phyloP scores from a whole-genome alignment of 2,329 filamentous ascomycete species.

The Aspergillus sp. region DNA sequence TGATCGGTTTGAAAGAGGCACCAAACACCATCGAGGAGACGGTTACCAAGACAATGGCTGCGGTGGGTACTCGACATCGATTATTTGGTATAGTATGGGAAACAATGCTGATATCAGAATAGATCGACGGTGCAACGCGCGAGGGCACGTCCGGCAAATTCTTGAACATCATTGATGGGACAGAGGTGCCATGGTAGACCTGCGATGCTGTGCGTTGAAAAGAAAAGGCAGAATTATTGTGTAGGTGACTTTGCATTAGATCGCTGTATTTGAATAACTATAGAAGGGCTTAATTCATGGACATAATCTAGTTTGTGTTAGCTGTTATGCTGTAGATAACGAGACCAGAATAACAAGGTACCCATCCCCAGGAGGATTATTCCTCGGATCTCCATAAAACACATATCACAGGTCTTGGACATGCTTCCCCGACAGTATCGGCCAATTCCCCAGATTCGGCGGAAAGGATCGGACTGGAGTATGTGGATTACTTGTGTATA shows the following conservation, averaged over 20 bases:
- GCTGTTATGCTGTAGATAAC: no score
- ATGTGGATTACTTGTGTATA: neutral
- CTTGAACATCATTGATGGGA: conserved; percentile 7
- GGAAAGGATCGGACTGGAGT: neutral
- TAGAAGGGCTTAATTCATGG: no score
- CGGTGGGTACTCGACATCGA: neutral
- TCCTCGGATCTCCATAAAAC: no score
- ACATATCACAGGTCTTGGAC: no score
- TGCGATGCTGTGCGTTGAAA: neutral
- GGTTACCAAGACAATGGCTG: neutral
- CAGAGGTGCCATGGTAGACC: conserved; percentile 7
- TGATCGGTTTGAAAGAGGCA: neutral
- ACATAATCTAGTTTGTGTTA: no score
- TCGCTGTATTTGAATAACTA: neutral
- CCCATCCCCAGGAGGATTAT: no score
- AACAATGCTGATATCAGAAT: neutral
- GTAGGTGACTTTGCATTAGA: neutral
- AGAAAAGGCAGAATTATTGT: neutral
- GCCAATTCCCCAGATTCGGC: neutral
- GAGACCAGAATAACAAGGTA: no score
- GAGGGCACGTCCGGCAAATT: conserved; percentile 2
- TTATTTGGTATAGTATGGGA: no score
- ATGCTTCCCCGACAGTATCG: no score
- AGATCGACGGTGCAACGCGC: conserved; percentile 4
- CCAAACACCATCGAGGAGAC: conserved; percentile 3